Evolutionary conservation across 2,329 filamentous ascomycete species (phyloP).

Genomic region (Exophiala mesophila): DNA sequence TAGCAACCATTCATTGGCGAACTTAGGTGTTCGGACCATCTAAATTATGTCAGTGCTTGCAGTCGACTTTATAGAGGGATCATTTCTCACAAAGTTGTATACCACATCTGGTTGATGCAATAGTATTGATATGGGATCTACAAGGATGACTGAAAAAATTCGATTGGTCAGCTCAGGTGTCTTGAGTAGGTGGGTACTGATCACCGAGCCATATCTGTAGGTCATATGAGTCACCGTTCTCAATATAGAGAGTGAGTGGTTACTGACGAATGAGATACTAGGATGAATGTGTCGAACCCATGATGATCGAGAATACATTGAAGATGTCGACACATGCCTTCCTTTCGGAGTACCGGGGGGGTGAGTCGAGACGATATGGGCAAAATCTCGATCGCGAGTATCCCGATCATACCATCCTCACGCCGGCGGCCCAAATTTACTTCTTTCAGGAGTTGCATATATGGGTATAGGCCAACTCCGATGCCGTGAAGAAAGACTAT

Average conservation of each 20-base stretch:
- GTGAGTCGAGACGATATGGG: conserved; percentile 47
- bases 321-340: conserved; percentile 54
- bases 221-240: conserved; percentile 1
- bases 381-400: conserved; percentile 17
- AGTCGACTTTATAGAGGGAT: background rate
- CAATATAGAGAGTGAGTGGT: background rate
- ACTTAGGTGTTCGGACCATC: conserved; percentile 45
- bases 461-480: conserved; percentile 62
- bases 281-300: conserved; percentile 53
- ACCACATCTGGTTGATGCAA: conserved; percentile 66
- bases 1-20: conserved; percentile 65
- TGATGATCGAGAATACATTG: conserved; percentile 54
- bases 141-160: conserved; percentile 48
- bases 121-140: conserved; percentile 61
- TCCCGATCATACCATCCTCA: conserved; percentile 12
- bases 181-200: conserved; percentile 59
- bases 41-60: conserved; percentile 7
- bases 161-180: conserved; percentile 41
- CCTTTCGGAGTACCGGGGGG: conserved; percentile 6
- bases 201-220: conserved; percentile 54
- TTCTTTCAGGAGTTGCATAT: conserved; percentile 53
- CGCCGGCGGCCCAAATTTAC: conserved; percentile 39
- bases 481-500: conserved; percentile 68
- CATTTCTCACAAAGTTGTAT: conserved; percentile 59
- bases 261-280: conserved; percentile 53